A percentile compares a stretch with the other conserved stretches of the same genome.
Conservation (phyloP, 805 yeast species). For the Myxozyma monticola region DNA sequence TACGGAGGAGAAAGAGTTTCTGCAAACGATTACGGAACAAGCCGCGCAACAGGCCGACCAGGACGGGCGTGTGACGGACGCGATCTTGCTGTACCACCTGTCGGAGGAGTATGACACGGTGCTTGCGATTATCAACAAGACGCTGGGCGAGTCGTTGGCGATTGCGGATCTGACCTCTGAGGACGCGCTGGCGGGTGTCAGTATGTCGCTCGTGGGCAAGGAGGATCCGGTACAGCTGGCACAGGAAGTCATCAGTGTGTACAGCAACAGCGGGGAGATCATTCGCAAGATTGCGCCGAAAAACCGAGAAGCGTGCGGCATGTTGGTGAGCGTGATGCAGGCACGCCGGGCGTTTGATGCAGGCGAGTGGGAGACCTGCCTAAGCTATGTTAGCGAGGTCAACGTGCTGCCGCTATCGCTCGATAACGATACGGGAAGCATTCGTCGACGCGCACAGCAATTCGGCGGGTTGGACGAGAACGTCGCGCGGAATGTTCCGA, state of each 20-base stretch:
- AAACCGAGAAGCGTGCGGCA: slow-evolving; percentile 64
- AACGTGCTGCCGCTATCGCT: slow-evolving; percentile 64
- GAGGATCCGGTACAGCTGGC: slow-evolving; percentile 44
- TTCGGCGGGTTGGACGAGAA: slow-evolving; percentile 64
- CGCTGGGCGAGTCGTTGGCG: slow-evolving; percentile 75
- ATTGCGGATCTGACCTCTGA: slow-evolving; percentile 57
- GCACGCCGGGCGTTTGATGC: slow-evolving; percentile 61
- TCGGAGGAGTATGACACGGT: slow-evolving; percentile 86
- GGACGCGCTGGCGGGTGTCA: slow-evolving; percentile 35
- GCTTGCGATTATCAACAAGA: slow-evolving; percentile 66
- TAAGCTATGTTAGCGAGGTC: slow-evolving; percentile 55
- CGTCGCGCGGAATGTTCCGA: slow-evolving; percentile 76
- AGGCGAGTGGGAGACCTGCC: slow-evolving; percentile 59
- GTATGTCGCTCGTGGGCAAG: slow-evolving; percentile 37
- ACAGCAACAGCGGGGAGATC: slow-evolving; percentile 59
- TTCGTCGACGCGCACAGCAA: slow-evolving; percentile 70
- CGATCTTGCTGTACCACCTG: slow-evolving; percentile 80
- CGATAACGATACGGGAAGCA: slow-evolving; percentile 49
- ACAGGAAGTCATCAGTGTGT: slow-evolving; percentile 40
- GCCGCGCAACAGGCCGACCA: slow-evolving; percentile 87
- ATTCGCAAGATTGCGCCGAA: slow-evolving; percentile 54
- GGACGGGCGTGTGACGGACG: slow-evolving; percentile 85
- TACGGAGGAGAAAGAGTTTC: slow-evolving; percentile 57
- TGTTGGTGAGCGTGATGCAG: slow-evolving; percentile 63
- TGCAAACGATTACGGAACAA: slow-evolving; percentile 71